Conservation (phyloP, 2,329 filamentous ascomycete species). For the Pezicula neosporulosa region DNA sequence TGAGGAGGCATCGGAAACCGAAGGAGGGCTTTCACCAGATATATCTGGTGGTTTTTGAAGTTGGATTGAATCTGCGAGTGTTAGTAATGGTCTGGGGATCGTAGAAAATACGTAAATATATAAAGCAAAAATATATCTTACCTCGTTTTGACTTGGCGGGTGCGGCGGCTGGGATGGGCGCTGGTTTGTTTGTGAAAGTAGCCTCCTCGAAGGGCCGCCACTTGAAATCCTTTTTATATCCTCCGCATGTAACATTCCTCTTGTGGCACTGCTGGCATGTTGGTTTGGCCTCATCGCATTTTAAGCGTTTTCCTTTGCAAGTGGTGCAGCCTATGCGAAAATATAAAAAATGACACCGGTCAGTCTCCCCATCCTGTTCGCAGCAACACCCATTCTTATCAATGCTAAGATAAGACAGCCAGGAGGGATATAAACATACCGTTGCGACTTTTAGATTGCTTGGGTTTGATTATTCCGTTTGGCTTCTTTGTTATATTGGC, state of each 20-base stretch:
- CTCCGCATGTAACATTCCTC: constrained; percentile 62
- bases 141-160: constrained; percentile 21
- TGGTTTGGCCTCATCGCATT: constrained; percentile 72
- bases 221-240: constrained; percentile 74
- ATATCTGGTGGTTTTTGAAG: constrained; percentile 17
- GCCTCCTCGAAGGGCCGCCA: constrained; percentile 69
- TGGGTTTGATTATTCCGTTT: constrained; percentile 52
- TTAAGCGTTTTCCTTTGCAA: constrained; percentile 70
- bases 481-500: constrained; percentile 19
- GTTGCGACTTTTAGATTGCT: constrained; percentile 74
- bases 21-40: constrained; percentile 12
- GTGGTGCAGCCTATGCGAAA: constrained; percentile 60
- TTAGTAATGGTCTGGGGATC: constrained; percentile 9
- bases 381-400: constrained; percentile 14
- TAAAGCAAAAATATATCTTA: constrained; percentile 4
- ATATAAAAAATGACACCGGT: constrained; percentile 9
- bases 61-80: constrained; percentile 16
- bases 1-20: constrained; percentile 19
- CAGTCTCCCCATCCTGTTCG: constrained; percentile 4
- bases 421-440: constrained; percentile 45
- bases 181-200: constrained; percentile 42
- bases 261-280: constrained; percentile 63
- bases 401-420: constrained; percentile 18
- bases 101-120: background rate
- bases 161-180: constrained; percentile 12